Base-by-base conservation (phyloP, 257 asterid genomes). In the Paraleonurus japonicus region DNA sequence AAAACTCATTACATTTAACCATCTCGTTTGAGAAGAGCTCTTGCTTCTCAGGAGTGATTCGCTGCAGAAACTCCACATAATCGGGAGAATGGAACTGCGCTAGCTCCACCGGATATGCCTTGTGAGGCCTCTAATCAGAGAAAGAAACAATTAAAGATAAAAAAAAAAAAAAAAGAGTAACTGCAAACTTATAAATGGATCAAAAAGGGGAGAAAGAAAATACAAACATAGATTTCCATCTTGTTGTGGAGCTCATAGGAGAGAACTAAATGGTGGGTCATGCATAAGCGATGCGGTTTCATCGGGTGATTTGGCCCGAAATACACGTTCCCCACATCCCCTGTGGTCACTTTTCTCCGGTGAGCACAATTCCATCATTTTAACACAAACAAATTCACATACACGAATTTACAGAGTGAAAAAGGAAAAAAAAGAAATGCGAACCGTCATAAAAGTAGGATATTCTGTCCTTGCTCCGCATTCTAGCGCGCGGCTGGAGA, bases 241-340 rank as follows among this genome's bases (percentile, higher is more conserved):
- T 89, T 92, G 58, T 85, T 80, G 86, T 95, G 99, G 65, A 95
- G 99, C 20, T 84, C 89, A 75, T 92, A 95, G 16, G 98, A 79
- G 72, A 95, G 97, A 76, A 95, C 99, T 59, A 95, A 74, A 85
- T 95, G 98, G 72, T 95, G 98, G 61, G 99, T 95, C 99, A 95
- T 95, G 84, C 98, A 95, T 48, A 95, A 79, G 23, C 99, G 87
- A 80, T 95, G 99, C 41, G 99, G 99, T 71, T 95, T 92, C 99
- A 92, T 95, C n/a, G 99, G 99, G 70, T 95, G 99, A 71, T 92
- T 92, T 68, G 97, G 94, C 71, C 99, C 99, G 62, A 95, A 95
- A 73, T 92, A 95, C 12, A 95, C 98, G 59, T 82, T 95, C 23
- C 99, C 99, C 23, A 90, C 99, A 74, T 95, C 99, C 80, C 99